Evolutionary conservation across 225 moss, liverwort and hornwort genomes (phyloP), one percentile per base, ranked within the genome.

Genomic region (Thuidium tamariscinum): DNA sequence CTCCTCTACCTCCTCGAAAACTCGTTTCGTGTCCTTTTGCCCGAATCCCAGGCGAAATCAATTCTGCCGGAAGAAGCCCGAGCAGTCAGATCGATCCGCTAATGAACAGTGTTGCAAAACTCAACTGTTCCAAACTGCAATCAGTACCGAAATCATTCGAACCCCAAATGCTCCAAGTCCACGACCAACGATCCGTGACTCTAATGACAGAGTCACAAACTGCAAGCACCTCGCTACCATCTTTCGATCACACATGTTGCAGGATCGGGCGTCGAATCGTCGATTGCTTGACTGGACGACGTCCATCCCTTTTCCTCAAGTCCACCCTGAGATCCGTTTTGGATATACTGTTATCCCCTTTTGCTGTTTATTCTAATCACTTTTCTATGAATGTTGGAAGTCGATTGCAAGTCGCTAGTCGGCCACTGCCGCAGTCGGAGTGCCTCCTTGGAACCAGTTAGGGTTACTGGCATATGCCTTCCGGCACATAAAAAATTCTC

Each of bases 341-440:
- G 73, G 73, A 73, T 73, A 73, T 73, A 18, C 73, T 49, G 72
- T 1, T 16, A 49, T 73, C 2, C 32, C 49, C 49, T 32, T 20
- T 4, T 48, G 11, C 73, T 49, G 49, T 46, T 73, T 20, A 32
- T 10, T 73, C 32, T 16, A 52, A 52, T 52, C 4, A 6, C 52
- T 49, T 19, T 48, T 19, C 48, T 32, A 32, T 49, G 12, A 32
- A 73, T 73, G 73, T 49, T 73, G 73, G 73, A 73, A 73, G 73
- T 4, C 32, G 2, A 3, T 73, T 11, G 1, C 4, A 73, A 73
- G 73, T 19, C 48, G 2, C 7, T 1, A 4, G 0, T 0, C 10
- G 2, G 9, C 11, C 73, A 48, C 48, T 48, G 29, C 72, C 30
- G 52, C 52, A 6, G 30, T 3, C 17, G 2, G 72, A 29, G 1